A percentile compares a stretch with the other conserved stretches of the same genome.
phyloP scores from a whole-genome alignment of 2,329 filamentous ascomycete genomes.

The Sphaerulina populicola region DNA sequence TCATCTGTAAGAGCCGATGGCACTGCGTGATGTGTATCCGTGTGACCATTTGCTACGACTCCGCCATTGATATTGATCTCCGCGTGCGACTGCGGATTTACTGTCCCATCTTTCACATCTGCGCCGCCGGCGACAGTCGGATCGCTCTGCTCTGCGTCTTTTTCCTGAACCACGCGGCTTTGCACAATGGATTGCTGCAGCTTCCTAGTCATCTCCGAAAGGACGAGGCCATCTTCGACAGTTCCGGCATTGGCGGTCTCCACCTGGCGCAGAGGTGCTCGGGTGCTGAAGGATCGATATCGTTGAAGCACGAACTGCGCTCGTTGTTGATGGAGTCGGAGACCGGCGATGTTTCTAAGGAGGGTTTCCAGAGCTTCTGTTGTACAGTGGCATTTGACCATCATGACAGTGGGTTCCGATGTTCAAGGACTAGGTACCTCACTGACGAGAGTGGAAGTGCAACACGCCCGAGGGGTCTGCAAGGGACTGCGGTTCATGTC shows the following conservation, averaged over 20 bases:
- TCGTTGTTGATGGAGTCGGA: constrained; percentile 18
- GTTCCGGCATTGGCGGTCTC: background rate
- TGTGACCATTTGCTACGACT: background rate
- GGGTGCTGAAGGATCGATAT: constrained; percentile 11
- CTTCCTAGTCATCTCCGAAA: constrained; percentile 9
- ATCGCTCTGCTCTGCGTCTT: background rate
- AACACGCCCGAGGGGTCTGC: background rate
- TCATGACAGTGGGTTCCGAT: background rate
- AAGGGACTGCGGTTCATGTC: too few species aligned
- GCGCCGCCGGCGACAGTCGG: background rate
- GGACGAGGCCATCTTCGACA: constrained; percentile 13
- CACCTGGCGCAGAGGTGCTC: constrained; percentile 10
- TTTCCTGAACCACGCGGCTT: background rate
- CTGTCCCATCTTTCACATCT: background rate
- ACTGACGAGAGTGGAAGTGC: background rate
- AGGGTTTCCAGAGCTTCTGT: constrained; percentile 22
- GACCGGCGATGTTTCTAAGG: constrained; percentile 21
- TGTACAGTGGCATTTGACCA: constrained; percentile 21
- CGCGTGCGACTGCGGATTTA: background rate
- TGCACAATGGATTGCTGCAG: background rate
- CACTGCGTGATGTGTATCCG: too few species aligned
- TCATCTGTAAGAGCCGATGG: background rate
- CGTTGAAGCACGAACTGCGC: constrained; percentile 13
- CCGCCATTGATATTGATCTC: background rate
- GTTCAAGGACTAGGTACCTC: background rate